These are phyloP conservation scores for Ceratocystis cubensis DNA, from an alignment of 2,329 filamentous ascomycete genomes.

Conservation along the genomic window DNA sequence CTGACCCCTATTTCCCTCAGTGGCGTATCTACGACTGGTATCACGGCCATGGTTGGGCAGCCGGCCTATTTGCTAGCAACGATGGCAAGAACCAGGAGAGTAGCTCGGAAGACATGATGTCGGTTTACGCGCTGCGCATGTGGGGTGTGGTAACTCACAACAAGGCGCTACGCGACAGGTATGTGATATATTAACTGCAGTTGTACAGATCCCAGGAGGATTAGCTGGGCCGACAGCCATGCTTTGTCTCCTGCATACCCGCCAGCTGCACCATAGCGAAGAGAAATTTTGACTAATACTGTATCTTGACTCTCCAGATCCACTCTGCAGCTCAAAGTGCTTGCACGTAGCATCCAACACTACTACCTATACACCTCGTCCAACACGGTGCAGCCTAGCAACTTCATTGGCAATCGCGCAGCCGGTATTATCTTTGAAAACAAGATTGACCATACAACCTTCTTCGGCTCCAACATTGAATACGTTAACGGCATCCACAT, in stretches of 20 bases:
- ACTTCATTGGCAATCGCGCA: conserved; percentile 72
- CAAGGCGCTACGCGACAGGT: conserved; percentile 62
- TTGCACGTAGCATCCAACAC: conserved; percentile 56
- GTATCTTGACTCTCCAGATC: conserved; percentile 34
- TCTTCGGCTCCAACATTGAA: conserved; percentile 63
- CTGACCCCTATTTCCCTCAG: conserved; percentile 67
- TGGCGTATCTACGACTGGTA: conserved; percentile 86
- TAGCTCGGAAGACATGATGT: conserved; percentile 80
- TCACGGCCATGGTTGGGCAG: conserved; percentile 88
- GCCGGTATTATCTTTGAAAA: conserved; percentile 75
- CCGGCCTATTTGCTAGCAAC: conserved; percentile 55
- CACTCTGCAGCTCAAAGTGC: conserved; percentile 71
- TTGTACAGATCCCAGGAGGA: not conserved
- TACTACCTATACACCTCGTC: conserved; percentile 70
- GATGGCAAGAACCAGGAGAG: conserved; percentile 81
- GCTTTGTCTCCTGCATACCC: not conserved
- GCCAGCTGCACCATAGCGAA: too few relatives aligned
- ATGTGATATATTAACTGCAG: conserved; percentile 22
- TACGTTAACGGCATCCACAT: conserved; percentile 72
- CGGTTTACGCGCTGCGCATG: conserved; percentile 79
- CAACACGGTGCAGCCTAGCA: conserved; percentile 57
- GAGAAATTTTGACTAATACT: not conserved
- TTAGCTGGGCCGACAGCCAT: not conserved
- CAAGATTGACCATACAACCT: conserved; percentile 86
- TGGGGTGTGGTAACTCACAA: conserved; percentile 77